These are phyloP conservation scores for Plasmodium chabaudi DNA, from an alignment of 169 alveolate genomes.

Conservation along the genomic window DNA sequence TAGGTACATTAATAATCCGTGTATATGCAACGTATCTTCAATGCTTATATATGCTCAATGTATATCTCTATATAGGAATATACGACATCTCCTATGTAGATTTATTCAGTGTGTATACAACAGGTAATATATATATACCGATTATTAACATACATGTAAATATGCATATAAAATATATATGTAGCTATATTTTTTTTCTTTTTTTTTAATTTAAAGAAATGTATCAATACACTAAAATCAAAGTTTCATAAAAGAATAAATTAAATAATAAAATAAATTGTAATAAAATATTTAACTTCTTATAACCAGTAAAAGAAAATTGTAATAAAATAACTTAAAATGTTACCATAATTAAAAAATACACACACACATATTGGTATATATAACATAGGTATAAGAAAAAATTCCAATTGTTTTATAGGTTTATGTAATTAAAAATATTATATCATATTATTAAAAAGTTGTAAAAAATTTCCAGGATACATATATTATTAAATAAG, in stretches of 20 bases:
- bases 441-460: not conserved
- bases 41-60: too few species aligned
- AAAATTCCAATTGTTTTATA: too few species aligned
- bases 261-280: not conserved
- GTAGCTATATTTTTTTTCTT: not conserved
- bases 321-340: not conserved
- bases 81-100: too few species aligned
- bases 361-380: too few species aligned
- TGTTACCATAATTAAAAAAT: not conserved
- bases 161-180: not conserved
- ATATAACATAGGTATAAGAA: too few species aligned
- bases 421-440: not conserved
- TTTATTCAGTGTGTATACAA: not conserved
- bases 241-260: not conserved
- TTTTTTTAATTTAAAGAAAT: slow-evolving; percentile 3
- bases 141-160: not conserved
- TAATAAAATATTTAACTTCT: not conserved
- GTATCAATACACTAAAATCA: not conserved
- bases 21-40: too few species aligned
- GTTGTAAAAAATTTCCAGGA: not conserved
- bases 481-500: not conserved
- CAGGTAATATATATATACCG: not conserved
- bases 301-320: not conserved
- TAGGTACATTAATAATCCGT: too few species aligned
- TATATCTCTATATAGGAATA: too few species aligned